phyloP scores from a whole-genome alignment of 2,329 filamentous ascomycete genomes.

The Fusarium temperatum region DNA sequence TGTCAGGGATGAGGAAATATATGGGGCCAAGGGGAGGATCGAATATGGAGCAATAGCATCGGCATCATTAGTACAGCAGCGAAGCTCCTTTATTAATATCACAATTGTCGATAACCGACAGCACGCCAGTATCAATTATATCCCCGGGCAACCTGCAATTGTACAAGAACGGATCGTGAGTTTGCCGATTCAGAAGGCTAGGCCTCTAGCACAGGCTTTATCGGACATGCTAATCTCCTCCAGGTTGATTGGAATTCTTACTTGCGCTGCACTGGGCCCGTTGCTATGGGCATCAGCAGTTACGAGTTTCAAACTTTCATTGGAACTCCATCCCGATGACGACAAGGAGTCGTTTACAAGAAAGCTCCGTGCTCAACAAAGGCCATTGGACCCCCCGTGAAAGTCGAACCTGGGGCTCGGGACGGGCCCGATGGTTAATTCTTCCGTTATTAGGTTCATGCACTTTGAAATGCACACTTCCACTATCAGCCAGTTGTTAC shows the following conservation, averaged over 20 bases:
- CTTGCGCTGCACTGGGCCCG: slow-evolving; percentile 5
- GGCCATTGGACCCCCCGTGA: not conserved
- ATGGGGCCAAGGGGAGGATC: slow-evolving; percentile 5
- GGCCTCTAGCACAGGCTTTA: not conserved
- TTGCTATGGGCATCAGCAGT: slow-evolving; percentile 20
- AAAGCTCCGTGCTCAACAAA: slow-evolving; percentile 6
- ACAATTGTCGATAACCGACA: not conserved
- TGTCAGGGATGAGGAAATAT: slow-evolving; percentile 15
- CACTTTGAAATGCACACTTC: not conserved
- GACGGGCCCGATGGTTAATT: slow-evolving; percentile 9
- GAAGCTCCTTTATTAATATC: slow-evolving; percentile 23
- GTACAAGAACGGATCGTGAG: slow-evolving; percentile 12
- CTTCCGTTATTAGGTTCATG: slow-evolving; percentile 28
- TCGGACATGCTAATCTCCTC: slow-evolving; percentile 32
- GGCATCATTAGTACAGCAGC: not conserved
- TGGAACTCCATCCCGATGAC: slow-evolving; percentile 16
- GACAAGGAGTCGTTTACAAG: not conserved
- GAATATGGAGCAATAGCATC: not conserved
- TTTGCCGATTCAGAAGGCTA: slow-evolving; percentile 1
- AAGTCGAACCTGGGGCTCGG: not conserved
- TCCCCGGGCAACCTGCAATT: slow-evolving; percentile 38
- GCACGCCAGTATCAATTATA: slow-evolving; percentile 29
- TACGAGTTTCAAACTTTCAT: slow-evolving; percentile 25
- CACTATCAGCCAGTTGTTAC: not conserved
- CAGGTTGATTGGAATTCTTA: slow-evolving; percentile 39